phyloP scores from a whole-genome alignment of 108 stramenopile genomes.

The Asterionellopsis glacialis region DNA sequence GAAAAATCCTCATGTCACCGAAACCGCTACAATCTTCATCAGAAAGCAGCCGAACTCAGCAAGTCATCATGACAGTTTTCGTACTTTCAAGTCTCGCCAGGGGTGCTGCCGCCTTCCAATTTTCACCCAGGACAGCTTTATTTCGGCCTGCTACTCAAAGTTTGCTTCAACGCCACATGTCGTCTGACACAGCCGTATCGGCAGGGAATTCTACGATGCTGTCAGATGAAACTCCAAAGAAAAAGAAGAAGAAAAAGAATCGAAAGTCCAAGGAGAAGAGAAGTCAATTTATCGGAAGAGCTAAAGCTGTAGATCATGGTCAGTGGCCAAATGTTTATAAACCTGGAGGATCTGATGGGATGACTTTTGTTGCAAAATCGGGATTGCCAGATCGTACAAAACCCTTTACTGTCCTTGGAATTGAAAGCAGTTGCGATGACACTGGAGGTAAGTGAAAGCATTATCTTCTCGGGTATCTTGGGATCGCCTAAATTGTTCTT shows the following conservation, averaged over 20 bases:
- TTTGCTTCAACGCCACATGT: not conserved
- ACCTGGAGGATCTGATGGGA: conserved; percentile 55
- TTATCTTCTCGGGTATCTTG: too few species aligned
- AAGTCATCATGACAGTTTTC: too few species aligned
- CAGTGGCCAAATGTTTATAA: conserved; percentile 45
- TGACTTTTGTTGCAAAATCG: conserved; percentile 48
- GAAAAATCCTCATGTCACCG: too few species aligned
- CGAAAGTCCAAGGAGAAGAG: conserved; percentile 44
- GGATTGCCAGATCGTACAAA: conserved; percentile 55
- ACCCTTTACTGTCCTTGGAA: conserved; percentile 87
- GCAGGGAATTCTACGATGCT: not conserved
- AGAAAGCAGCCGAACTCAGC: too few species aligned
- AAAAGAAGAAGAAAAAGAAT: conserved; percentile 13
- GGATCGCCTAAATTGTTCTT: too few species aligned
- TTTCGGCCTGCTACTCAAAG: too few species aligned
- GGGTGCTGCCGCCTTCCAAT: too few species aligned
- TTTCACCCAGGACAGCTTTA: too few species aligned
- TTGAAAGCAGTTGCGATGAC: conserved; percentile 97
- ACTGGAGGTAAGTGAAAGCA: conserved; percentile 31
- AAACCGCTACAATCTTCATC: too few species aligned
- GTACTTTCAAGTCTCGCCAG: too few species aligned
- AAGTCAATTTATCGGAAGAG: conserved; percentile 61
- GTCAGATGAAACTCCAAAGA: not conserved
- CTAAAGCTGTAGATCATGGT: conserved; percentile 88
- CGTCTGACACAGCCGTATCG: not conserved